Conservation (phyloP, 352 stramenopile species). For the Aphanomyces astaci region DNA sequence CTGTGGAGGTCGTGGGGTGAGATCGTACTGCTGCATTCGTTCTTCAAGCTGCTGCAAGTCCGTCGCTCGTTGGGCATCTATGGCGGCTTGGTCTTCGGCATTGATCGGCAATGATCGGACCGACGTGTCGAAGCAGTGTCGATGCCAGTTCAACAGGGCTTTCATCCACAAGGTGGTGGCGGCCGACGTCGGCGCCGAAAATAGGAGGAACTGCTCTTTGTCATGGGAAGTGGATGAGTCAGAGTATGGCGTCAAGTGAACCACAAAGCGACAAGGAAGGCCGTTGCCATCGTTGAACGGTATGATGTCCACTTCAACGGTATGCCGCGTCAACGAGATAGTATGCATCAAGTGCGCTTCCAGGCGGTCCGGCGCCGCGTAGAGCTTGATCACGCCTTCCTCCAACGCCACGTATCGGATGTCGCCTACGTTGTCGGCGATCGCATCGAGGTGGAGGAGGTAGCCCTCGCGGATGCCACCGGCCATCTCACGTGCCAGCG, state of each 20-base stretch:
- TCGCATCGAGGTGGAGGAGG: background rate
- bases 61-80: background rate
- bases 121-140: background rate
- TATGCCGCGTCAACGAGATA: background rate
- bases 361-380: background rate
- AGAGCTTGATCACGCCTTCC: slow-evolving; percentile 14
- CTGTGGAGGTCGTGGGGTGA: background rate
- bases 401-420: slow-evolving; percentile 3
- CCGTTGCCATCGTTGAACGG: slow-evolving; percentile 5
- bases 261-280: slow-evolving; percentile 3
- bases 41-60: background rate
- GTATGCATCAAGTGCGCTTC: background rate
- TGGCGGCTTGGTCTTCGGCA: background rate
- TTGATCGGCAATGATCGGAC: background rate
- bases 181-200: background rate
- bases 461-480: slow-evolving; percentile 11
- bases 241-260: background rate
- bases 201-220: background rate
- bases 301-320: background rate
- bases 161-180: background rate
- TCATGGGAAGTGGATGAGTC: background rate
- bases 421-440: background rate
- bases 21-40: background rate
- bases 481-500: background rate
- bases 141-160: background rate